Evolutionary conservation across 2,329 filamentous ascomycete genomes (phyloP), one percentile per base, ranked within the genome.

Genomic region (Colletotrichum tofieldiae): DNA sequence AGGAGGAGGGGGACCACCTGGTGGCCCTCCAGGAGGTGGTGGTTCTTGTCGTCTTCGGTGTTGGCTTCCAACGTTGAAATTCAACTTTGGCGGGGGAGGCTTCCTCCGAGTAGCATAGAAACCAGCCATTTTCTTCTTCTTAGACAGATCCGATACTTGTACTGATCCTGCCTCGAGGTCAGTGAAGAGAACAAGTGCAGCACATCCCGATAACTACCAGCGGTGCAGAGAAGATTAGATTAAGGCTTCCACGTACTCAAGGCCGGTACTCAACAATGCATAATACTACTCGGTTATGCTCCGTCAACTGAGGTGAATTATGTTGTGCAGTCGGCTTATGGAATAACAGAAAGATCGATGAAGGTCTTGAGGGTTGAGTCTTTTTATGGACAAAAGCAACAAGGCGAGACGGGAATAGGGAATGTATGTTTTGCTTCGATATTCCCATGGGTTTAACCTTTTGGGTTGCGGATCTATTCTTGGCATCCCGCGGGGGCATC

Each of bases 391-490:
- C 0, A 2, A 23, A 14, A 20, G 2, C 2, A 14, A 5, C 14
- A 18, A 29, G 49, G 49, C 49, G 26, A n/a, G 18, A 29, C 8
- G 14, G 49, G 26, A 51, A 29, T 7, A 37, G 20, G 23, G 14
- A 37, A 29, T 4, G 18, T 6, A 55, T 55, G 9, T 12, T 5
- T 37, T 8, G 16, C 3, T 37, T 14, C 5, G 11, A 6, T 5
- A 5, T 55, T 32, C 2, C 18, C 18, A 3, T 12, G 32, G 3
- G 8, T 23, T n/a, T 1, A 37, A 16, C 18, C 20, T 37, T 55
- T 55, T 37, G 29, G 32, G 52, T 37, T n/a, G 29, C 9, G 5
- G 52, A 23, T 55, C 52, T 55, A 55, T 55, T 55, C 52, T 55
- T 35, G 52, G 52, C 52, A 37, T 23, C 32, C 20, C 29, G 16